A percentile compares a stretch with the other conserved stretches of the same genome.
phyloP scores from a whole-genome alignment of 2,329 filamentous ascomycete species.

The Trichoderma asperellum region DNA sequence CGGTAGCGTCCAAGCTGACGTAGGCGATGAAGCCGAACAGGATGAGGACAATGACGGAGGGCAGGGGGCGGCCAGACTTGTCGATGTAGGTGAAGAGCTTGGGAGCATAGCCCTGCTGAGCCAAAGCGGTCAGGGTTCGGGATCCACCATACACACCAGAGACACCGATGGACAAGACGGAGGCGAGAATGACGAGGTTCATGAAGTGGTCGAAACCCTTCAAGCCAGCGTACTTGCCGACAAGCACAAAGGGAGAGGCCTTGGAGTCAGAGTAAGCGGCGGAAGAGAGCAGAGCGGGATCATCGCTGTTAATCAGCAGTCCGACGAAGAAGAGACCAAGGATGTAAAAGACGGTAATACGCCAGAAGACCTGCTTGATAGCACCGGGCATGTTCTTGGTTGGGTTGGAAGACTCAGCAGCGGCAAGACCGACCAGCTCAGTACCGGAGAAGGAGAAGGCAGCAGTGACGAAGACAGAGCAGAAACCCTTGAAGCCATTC shows the following conservation, averaged over 20 bases:
- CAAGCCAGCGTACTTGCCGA: conserved; percentile 51
- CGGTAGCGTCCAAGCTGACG: conserved; percentile 48
- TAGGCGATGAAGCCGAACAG: conserved; percentile 51
- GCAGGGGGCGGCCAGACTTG: conserved; percentile 53
- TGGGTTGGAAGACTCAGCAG: conserved; percentile 67
- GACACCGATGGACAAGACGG: conserved; percentile 56
- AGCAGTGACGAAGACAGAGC: conserved; percentile 69
- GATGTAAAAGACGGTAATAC: conserved; percentile 53
- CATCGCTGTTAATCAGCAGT: conserved; percentile 47
- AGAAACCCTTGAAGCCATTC: conserved; percentile 70
- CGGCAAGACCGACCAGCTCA: conserved; percentile 68
- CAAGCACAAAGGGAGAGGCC: conserved; percentile 54
- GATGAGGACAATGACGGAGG: conserved; percentile 48
- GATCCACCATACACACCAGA: conserved; percentile 57
- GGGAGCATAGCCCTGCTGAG: conserved; percentile 56
- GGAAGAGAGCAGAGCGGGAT: conserved; percentile 46
- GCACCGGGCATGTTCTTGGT: conserved; percentile 72
- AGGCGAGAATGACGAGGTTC: conserved; percentile 56
- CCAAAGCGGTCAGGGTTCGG: conserved; percentile 56
- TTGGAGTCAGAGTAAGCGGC: conserved; percentile 38
- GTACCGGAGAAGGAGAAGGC: conserved; percentile 69
- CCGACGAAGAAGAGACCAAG: conserved; percentile 51
- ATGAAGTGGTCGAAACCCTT: conserved; percentile 52
- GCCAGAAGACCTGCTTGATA: conserved; percentile 69
- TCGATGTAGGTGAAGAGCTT: conserved; percentile 56